phyloP scores from a whole-genome alignment of 1,284 basidiomycete species.

The Cystobasidiaceae sp. region DNA sequence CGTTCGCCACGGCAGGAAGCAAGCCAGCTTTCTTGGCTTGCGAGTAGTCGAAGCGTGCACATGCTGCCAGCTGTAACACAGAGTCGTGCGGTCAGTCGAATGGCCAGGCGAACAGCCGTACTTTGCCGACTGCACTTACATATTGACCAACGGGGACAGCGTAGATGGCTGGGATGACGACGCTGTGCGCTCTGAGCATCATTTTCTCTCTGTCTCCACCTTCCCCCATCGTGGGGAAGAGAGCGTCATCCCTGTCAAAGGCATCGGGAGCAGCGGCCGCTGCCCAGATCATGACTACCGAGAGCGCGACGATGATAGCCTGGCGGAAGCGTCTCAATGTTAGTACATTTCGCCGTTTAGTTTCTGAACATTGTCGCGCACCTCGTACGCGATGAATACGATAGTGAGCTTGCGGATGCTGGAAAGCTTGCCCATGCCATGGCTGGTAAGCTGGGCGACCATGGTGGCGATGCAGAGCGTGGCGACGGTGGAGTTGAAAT shows the following conservation, averaged over 20 bases:
- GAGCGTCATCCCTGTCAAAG: not conserved
- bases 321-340: not conserved
- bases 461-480: not conserved
- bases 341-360: not conserved
- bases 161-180: slow-evolving; percentile 13
- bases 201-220: not conserved
- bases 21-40: not conserved
- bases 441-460: not conserved
- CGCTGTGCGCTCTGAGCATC: not conserved
- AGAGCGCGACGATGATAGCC: not conserved
- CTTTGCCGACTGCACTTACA: not conserved
- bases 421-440: not conserved
- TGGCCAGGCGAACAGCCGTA: not conserved
- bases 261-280: not conserved
- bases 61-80: not conserved
- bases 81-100: not conserved
- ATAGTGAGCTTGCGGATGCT: not conserved
- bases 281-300: not conserved
- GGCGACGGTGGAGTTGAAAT: not conserved
- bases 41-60: slow-evolving; percentile 5
- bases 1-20: not conserved
- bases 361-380: not conserved
- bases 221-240: not conserved
- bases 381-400: slow-evolving; percentile 16
- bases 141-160: slow-evolving; percentile 10